Percentiles rank a stretch among this genome's conserved stretches.
phyloP scores from a whole-genome alignment of 345 rosid genomes.

The Luvunga scandens region DNA sequence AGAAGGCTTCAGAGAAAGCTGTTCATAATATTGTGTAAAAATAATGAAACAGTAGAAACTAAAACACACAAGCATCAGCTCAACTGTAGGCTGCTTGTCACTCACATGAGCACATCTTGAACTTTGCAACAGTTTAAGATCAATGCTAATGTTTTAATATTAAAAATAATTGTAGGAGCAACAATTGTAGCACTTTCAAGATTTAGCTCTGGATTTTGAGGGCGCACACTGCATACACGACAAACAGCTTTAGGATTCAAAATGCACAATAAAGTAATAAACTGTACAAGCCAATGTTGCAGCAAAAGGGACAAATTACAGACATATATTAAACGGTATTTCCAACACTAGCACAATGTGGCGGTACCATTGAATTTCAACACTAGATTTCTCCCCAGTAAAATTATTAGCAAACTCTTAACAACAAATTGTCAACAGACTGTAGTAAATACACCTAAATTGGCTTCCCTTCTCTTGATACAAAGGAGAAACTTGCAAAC shows the following conservation, averaged over 20 bases:
- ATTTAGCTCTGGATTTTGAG: neutral
- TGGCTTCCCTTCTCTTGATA: neutral
- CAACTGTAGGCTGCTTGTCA: neutral
- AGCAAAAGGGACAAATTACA: neutral
- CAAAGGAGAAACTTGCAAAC: neutral
- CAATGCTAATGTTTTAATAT: neutral
- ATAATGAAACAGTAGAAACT: neutral
- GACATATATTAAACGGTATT: neutral
- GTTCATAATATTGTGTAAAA: neutral
- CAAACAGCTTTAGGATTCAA: neutral
- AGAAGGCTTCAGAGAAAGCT: neutral
- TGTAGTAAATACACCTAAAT: neutral
- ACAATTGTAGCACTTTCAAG: neutral
- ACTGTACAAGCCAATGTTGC: neutral
- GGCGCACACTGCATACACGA: neutral
- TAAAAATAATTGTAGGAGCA: neutral
- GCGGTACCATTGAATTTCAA: neutral
- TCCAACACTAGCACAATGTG: neutral
- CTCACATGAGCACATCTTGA: neutral
- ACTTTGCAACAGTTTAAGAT: neutral
- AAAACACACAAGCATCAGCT: neutral
- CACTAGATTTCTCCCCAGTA: neutral
- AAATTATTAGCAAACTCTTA: neutral
- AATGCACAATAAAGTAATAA: neutral
- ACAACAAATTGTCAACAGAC: neutral